phyloP scores from a whole-genome alignment of 2,329 filamentous ascomycete genomes.

The Lachnum nothofagi region DNA sequence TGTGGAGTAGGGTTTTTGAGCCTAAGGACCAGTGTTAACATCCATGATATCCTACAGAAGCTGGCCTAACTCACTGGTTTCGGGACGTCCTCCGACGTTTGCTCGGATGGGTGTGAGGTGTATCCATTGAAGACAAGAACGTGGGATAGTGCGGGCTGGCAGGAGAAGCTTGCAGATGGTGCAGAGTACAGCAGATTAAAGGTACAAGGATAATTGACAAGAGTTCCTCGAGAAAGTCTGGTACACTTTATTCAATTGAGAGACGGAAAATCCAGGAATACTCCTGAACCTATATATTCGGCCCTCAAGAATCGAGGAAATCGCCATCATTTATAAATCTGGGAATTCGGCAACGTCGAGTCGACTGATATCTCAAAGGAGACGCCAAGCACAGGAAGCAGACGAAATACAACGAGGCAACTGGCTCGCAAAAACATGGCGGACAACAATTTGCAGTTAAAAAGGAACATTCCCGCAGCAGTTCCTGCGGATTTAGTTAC shows the following conservation, averaged over 20 bases:
- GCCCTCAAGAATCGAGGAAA: neutral
- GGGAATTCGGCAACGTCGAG: neutral
- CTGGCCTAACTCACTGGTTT: neutral
- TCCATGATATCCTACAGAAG: neutral
- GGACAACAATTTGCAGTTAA: neutral
- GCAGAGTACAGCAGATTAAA: neutral
- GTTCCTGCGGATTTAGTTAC: neutral
- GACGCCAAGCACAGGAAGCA: neutral
- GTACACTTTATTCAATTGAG: neutral
- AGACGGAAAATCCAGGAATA: neutral
- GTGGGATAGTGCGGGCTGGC: neutral
- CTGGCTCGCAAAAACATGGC: neutral
- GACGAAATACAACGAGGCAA: neutral
- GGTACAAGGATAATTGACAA: too few species aligned
- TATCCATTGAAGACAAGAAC: neutral
- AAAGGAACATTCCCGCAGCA: neutral
- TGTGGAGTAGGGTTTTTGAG: neutral
- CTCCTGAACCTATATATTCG: neutral
- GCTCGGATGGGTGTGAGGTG: neutral
- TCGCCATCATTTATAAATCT: neutral
- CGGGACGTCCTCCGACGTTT: neutral
- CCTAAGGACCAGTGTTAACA: neutral
- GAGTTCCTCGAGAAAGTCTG: too few species aligned
- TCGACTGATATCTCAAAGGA: neutral
- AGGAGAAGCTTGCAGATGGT: neutral